A percentile compares a stretch with the other conserved stretches of the same genome.
phyloP scores from a whole-genome alignment of 2,329 filamentous ascomycete species.

The Celoporthe dispersa region DNA sequence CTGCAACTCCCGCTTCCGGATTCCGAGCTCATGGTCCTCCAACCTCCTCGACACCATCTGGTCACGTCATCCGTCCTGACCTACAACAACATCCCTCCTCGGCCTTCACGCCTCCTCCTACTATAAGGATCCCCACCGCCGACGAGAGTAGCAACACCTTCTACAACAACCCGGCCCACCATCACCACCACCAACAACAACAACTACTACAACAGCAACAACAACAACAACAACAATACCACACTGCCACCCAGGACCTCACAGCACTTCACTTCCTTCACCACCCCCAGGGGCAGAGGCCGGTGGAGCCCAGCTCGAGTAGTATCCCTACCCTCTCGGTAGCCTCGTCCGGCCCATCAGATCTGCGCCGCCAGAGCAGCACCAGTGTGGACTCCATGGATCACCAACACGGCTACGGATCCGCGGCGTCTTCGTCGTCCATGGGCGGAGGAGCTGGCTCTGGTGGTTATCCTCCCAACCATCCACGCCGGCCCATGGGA shows the following conservation, averaged over 20 bases:
- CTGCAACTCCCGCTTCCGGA: conserved; percentile 43
- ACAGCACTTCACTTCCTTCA: conserved; percentile 16
- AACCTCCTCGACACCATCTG: conserved; percentile 39
- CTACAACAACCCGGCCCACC: conserved; percentile 32
- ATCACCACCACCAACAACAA: no score
- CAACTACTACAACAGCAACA: no score
- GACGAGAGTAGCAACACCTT: conserved; percentile 28
- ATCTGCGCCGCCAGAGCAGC: conserved; percentile 47
- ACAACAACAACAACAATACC: neutral
- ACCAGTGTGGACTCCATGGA: conserved; percentile 57
- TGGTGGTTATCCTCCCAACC: conserved; percentile 32
- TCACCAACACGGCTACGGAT: conserved; percentile 41
- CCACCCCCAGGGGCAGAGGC: conserved; percentile 20
- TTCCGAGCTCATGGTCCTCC: conserved; percentile 44
- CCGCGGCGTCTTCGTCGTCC: conserved; percentile 40
- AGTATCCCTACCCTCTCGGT: conserved; percentile 28
- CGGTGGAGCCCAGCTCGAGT: conserved; percentile 33
- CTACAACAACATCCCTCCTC: conserved; percentile 28
- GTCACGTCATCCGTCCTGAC: conserved; percentile 46
- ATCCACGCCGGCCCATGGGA: conserved; percentile 48
- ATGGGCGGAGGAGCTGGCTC: conserved; percentile 35
- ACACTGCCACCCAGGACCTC: neutral
- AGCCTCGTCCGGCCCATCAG: conserved; percentile 37
- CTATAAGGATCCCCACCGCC: conserved; percentile 38
- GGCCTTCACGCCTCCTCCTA: conserved; percentile 34